Base-by-base conservation (phyloP, 768 basidiomycete species). In the Pulveroboletus sp. region DNA sequence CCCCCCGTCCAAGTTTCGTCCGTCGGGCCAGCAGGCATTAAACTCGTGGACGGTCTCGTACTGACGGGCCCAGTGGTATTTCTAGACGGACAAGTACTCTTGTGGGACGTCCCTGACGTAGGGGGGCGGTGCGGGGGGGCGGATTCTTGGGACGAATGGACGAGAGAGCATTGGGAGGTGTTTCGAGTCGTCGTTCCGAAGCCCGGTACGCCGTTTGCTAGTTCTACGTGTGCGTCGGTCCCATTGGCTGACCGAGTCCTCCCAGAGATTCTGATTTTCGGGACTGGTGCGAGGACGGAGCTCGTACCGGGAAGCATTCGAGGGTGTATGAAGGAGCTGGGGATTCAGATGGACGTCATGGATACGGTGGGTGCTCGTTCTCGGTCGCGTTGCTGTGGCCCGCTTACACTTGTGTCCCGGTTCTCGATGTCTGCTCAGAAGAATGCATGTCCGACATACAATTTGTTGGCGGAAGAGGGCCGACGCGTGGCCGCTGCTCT, bases 401-500 rank as follows among this genome's bases (percentile, higher is more conserved):
- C 27, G 47, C 31, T 44, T 28, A 30, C 24, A 2, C 24, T 24
- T 18, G 18, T 10, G 18, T 26, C 14, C 12, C 15, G 17, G 0
- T 33, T 11, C 26, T 45, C 8, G 8, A 18, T 30, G 24, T 17
- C 35, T 15, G 30, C 17, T 28, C 30, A 89, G 93, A 75, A 90
- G 61, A 96, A 94, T 64, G 95, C 94, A 15, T 93, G 91, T 59
- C 86, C 94, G 26, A 97, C 95, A 0, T 99, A 93, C 69, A 97
- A 99, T 67, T 66, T 99, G 21, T 76, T 99, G 40, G 71, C 86
- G 0, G 95, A 99, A 66, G 95, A 99, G 70, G 95, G 95, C 7
- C 76, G 95, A 46, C 83, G 87, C 24, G 91, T 97, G 11, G 90
- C 93, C 36, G 93, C 90, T 12, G 94, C 93, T 2, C 68, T 96